Base-by-base conservation (phyloP, 306 rosid species). In the Prunus dulcis region DNA sequence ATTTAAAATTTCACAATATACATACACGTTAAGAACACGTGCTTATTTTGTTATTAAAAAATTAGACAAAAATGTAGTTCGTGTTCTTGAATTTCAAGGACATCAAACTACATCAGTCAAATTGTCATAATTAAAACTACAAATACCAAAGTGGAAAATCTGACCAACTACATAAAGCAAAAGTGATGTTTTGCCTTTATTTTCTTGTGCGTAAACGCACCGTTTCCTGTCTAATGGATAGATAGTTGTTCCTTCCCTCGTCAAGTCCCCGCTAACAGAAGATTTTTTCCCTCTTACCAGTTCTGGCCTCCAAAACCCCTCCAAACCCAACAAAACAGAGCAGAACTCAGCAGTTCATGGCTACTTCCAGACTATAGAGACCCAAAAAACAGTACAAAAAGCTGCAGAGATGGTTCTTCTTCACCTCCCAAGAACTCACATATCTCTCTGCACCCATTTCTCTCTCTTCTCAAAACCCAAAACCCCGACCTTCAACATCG, bases 391-490 rank as follows among this genome's bases (percentile, higher is more conserved):
- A 61, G 45, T 3, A 10, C 4, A 57, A 67, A 30, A 6, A 38
- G 27, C 12, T 19, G 45, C 3, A 49, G 14, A 38, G 76, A 84
- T 94, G 98, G 88, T 76, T 64, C 73, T 84, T 28, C 91, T 86
- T 72, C 92, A 86, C 43, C 60, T 87, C 8, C 81, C 92, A 9
- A 82, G 74, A 66, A 30, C 80, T 60, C 86, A 87, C 50, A 47
- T 71, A 12, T 78, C 81, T 61, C 23, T 86, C 17, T 25, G 63
- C 67, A 6, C 50, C 68, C 83, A 56, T 57, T 67, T 84, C 72
- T 71, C 73, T 34, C 73, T 63, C 19, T 73, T 81, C 46, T 12
- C 69, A 12, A 74, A 61, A 50, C 75, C 84, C 72, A 79, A 62
- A 15, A 45, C 34, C 32, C 78, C 79, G 45, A 32, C 64, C 67